phyloP scores from a whole-genome alignment of 805 yeast species.

The Dipodascus geniculatus region DNA sequence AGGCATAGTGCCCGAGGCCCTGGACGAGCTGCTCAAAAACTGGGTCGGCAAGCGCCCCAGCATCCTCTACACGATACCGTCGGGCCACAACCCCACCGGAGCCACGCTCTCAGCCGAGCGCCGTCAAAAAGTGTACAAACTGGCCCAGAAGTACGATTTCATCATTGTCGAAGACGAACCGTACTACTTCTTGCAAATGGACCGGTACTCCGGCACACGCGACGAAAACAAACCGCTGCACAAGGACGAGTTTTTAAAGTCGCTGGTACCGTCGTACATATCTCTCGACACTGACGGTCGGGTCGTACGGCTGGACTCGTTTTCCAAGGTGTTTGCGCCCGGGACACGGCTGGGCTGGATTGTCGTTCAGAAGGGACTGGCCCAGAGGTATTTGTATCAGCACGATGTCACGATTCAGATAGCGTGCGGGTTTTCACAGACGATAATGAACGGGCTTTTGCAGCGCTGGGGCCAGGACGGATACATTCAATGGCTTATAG shows the following conservation, averaged over 20 bases:
- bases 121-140: conserved; percentile 43
- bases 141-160: conserved; percentile 57
- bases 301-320: conserved; percentile 65
- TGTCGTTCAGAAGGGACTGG: conserved; percentile 37
- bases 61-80: conserved; percentile 50
- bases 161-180: conserved; percentile 79
- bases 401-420: conserved; percentile 44
- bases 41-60: conserved; percentile 47
- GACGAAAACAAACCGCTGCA: conserved; percentile 34
- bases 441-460: background rate
- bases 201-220: conserved; percentile 28
- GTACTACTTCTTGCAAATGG: conserved; percentile 30
- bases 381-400: conserved; percentile 19
- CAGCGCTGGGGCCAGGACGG: conserved; percentile 10
- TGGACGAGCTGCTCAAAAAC: conserved; percentile 41
- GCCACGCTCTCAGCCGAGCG: conserved; percentile 47
- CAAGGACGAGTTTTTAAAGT: conserved; percentile 35
- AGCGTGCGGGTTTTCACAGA: conserved; percentile 63
- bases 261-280: conserved; percentile 51
- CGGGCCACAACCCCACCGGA: conserved; percentile 85
- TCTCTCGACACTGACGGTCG: conserved; percentile 68
- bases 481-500: conserved; percentile 60
- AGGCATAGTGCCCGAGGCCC: conserved; percentile 49
- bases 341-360: conserved; percentile 69
- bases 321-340: conserved; percentile 70